phyloP scores from a whole-genome alignment of 2,329 filamentous ascomycete genomes.

The Aciculosporium take region DNA sequence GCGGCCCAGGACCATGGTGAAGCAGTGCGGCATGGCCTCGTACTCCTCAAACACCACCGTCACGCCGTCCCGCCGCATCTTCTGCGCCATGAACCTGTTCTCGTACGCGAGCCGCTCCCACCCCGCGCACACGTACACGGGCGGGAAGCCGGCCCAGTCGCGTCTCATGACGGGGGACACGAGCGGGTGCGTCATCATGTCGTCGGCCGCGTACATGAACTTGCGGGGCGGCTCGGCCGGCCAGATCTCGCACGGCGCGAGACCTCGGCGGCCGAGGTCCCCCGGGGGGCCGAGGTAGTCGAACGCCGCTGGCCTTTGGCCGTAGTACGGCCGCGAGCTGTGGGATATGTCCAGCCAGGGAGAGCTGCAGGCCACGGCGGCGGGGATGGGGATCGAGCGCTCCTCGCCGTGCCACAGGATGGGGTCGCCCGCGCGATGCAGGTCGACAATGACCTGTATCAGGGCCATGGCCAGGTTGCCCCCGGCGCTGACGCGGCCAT shows the following conservation, averaged over 20 bases:
- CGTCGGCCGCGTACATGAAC: constrained; percentile 40
- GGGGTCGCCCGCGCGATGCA: constrained; percentile 31
- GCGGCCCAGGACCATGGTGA: constrained; percentile 41
- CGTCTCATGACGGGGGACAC: constrained; percentile 44
- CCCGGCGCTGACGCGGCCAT: no score
- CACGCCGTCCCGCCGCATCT: constrained; percentile 42
- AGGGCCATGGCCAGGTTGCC: constrained; percentile 56
- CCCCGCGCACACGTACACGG: constrained; percentile 54
- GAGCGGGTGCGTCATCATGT: constrained; percentile 49
- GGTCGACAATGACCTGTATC: constrained; percentile 52
- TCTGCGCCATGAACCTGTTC: constrained; percentile 42
- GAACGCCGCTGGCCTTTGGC: constrained; percentile 14
- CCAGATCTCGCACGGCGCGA: constrained; percentile 39
- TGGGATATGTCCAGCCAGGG: constrained; percentile 62
- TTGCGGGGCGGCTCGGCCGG: constrained; percentile 38
- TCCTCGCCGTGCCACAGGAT: constrained; percentile 46
- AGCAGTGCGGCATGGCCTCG: constrained; percentile 70
- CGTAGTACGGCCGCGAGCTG: constrained; percentile 24
- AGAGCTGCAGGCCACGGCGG: constrained; percentile 45
- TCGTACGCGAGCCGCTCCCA: constrained; percentile 62
- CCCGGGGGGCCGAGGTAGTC: constrained; percentile 37
- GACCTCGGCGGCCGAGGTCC: constrained; percentile 13
- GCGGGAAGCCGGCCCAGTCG: constrained; percentile 49
- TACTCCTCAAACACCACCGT: constrained; percentile 55
- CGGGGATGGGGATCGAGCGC: constrained; percentile 50